phyloP scores from a whole-genome alignment of 2,329 filamentous ascomycete species.

The Fusarium nisikadoi region DNA sequence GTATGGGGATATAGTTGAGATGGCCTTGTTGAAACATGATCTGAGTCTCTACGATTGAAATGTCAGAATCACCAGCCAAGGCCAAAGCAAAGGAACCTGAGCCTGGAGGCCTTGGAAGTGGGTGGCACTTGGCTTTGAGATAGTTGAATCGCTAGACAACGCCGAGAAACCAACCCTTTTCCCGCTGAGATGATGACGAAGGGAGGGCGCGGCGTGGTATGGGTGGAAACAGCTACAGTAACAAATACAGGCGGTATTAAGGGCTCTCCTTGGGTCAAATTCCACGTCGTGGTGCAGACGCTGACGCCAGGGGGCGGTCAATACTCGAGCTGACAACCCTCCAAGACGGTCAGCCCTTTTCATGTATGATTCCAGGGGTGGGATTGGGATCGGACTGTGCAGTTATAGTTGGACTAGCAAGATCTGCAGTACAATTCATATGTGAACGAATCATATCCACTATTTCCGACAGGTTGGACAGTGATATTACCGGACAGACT shows the following conservation, averaged over 20 bases:
- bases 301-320: slow-evolving; percentile 25
- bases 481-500: slow-evolving; percentile 22
- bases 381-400: not conserved
- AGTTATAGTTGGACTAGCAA: not conserved
- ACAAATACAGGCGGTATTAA: not conserved
- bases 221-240: not conserved
- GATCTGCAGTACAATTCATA: slow-evolving; percentile 2
- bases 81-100: not conserved
- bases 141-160: slow-evolving; percentile 4
- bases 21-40: not conserved
- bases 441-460: slow-evolving; percentile 6
- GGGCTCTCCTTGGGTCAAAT: not conserved
- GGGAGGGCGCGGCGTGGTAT: not conserved
- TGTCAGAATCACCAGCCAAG: not conserved
- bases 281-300: slow-evolving; percentile 11
- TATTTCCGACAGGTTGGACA: slow-evolving; percentile 23
- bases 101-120: not conserved
- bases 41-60: slow-evolving; percentile 3
- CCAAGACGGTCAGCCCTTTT: slow-evolving; percentile 10
- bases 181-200: not conserved
- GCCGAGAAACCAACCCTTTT: slow-evolving; percentile 10
- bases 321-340: slow-evolving; percentile 17
- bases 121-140: slow-evolving; percentile 32
- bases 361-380: slow-evolving; percentile 22
- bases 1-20: not conserved